phyloP scores from a whole-genome alignment of 768 basidiomycete species.

The Lactarius hatsudake region DNA sequence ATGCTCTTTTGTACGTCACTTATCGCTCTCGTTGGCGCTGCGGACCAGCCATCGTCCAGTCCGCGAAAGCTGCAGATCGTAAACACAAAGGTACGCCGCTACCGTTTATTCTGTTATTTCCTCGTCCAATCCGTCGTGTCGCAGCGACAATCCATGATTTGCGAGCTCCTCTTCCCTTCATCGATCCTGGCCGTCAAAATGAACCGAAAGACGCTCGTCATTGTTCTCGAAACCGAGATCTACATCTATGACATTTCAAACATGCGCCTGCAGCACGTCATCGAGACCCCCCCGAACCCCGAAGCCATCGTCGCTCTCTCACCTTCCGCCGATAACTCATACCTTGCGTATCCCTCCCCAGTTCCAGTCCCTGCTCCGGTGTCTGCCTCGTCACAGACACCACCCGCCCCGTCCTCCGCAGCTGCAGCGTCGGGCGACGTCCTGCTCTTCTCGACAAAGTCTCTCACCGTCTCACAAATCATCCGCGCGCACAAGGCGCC shows the following conservation, averaged over 20 bases:
- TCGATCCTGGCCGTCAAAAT: slow-evolving; percentile 97
- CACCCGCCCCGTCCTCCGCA: slow-evolving; percentile 35
- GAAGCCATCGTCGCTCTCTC: slow-evolving; percentile 95
- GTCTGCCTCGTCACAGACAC: slow-evolving; percentile 41
- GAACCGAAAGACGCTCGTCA: slow-evolving; percentile 94
- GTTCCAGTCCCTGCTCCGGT: slow-evolving; percentile 75
- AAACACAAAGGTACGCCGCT: slow-evolving; percentile 84
- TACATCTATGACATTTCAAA: slow-evolving; percentile 99
- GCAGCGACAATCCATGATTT: slow-evolving; percentile 90
- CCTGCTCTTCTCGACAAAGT: slow-evolving; percentile 89
- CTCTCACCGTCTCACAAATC: slow-evolving; percentile 89
- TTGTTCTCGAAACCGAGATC: slow-evolving; percentile 95
- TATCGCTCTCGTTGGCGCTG: slow-evolving; percentile 94
- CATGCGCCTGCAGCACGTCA: slow-evolving; percentile 95
- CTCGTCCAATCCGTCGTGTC: not conserved
- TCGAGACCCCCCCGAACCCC: slow-evolving; percentile 94
- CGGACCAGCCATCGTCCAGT: slow-evolving; percentile 86
- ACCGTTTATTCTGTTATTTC: no score
- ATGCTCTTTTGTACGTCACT: slow-evolving; percentile 99
- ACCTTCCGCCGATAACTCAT: slow-evolving; percentile 88
- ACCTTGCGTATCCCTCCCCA: slow-evolving; percentile 94
- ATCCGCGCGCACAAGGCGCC: slow-evolving; percentile 97
- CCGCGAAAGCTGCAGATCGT: slow-evolving; percentile 96
- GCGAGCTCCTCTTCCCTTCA: slow-evolving; percentile 96
- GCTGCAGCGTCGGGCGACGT: slow-evolving; percentile 73